Evolutionary conservation across 306 rosid species (phyloP).

Genomic region (Abrus precatorius): DNA sequence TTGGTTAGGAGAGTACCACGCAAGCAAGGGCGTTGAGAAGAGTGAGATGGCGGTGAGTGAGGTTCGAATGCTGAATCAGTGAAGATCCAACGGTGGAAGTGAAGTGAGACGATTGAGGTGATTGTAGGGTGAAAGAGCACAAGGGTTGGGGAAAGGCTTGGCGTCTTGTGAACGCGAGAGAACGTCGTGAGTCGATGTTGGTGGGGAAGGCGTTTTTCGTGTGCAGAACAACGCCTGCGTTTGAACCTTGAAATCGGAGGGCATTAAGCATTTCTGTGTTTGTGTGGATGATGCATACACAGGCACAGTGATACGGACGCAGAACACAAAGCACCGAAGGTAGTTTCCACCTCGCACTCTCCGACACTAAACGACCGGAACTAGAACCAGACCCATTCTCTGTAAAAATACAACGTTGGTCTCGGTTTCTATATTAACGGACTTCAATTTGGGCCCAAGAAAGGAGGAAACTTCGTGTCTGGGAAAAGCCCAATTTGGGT

Average conservation of each 20-base stretch:
- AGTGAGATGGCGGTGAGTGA: constrained; percentile 73
- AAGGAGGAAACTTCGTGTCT: no score
- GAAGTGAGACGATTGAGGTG: constrained; percentile 50
- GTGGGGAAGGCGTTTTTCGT: constrained; percentile 26
- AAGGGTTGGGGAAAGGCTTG: constrained; percentile 44
- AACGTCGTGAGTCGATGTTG: constrained; percentile 32
- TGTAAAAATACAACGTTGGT: not conserved
- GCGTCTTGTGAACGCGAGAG: constrained; percentile 34
- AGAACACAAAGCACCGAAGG: not conserved
- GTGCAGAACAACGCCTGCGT: constrained; percentile 37
- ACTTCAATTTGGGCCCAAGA: no score
- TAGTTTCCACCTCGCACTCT: constrained; percentile 16
- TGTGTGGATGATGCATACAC: not conserved
- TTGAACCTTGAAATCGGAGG: constrained; percentile 55
- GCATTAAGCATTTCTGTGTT: constrained; percentile 54
- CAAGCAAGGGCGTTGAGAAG: constrained; percentile 77
- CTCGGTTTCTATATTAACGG: not conserved
- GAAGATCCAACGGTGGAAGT: constrained; percentile 65
- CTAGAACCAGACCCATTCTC: not conserved
- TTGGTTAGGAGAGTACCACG: constrained; percentile 54
- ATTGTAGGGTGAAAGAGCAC: constrained; percentile 47
- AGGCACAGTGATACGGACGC: not conserved
- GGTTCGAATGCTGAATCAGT: constrained; percentile 58
- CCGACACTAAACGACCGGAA: constrained; percentile 3
- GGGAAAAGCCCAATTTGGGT: no score